Conservation (phyloP, 176 grass and related monocot genomes). For the Zea luxurians region DNA sequence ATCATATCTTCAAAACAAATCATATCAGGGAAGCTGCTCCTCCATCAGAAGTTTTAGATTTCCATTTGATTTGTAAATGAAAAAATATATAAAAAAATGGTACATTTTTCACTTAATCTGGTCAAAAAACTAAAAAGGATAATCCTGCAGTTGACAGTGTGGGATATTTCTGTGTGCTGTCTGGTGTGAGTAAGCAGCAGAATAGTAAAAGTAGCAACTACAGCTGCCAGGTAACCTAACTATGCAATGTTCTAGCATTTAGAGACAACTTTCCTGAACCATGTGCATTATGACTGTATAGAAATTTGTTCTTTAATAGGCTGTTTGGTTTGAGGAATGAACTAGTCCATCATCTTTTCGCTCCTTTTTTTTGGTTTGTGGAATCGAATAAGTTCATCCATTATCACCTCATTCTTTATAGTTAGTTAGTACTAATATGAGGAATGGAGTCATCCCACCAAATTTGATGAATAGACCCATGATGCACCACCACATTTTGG, state of each 20-base stretch:
- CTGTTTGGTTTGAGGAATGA: no score
- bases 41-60: constrained; percentile 3
- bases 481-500: no score
- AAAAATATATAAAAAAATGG: neutral
- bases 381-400: no score
- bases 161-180: neutral
- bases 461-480: no score
- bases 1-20: neutral
- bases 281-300: neutral
- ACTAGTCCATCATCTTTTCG: no score
- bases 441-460: no score
- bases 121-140: neutral
- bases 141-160: neutral
- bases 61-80: neutral
- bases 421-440: no score
- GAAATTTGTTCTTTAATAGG: neutral
- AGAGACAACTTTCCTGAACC: neutral
- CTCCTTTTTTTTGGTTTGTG: no score
- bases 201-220: neutral
- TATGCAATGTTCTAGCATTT: constrained; percentile 15
- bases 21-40: neutral
- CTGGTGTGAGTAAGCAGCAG: neutral
- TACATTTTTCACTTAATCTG: neutral
- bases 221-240: neutral
- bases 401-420: no score